Conservation (phyloP, 768 basidiomycete genomes). For the Termitomyces sp. region DNA sequence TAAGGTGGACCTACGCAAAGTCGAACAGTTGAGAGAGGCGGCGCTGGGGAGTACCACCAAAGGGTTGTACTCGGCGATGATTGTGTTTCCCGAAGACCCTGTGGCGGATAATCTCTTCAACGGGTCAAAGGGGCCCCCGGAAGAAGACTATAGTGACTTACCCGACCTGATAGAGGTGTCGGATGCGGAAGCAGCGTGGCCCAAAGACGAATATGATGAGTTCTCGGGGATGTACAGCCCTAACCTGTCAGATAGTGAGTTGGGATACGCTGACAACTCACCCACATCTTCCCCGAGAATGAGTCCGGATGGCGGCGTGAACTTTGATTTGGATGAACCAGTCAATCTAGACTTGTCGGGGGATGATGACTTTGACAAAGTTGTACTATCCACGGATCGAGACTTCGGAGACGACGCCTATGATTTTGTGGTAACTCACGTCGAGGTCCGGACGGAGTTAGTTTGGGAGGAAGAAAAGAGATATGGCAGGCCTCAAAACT, state of each 20-base stretch:
- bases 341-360: too few relatives aligned
- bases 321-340: too few relatives aligned
- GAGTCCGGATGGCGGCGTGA: too few relatives aligned
- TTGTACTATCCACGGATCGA: not conserved
- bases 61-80: not conserved
- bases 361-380: too few relatives aligned
- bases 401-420: not conserved
- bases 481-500: not conserved
- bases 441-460: not conserved
- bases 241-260: too few relatives aligned
- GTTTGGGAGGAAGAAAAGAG: not conserved
- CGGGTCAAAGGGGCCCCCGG: too few relatives aligned
- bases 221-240: too few relatives aligned
- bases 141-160: not conserved
- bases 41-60: not conserved
- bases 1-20: not conserved
- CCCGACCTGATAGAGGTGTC: too few relatives aligned
- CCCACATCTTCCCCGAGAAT: too few relatives aligned
- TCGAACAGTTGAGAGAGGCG: not conserved
- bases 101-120: not conserved
- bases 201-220: too few relatives aligned
- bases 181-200: too few relatives aligned
- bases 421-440: not conserved
- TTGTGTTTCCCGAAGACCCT: not conserved
- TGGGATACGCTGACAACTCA: too few relatives aligned